Base-by-base conservation (phyloP, 2,329 filamentous ascomycete genomes). In the Lasiodiplodia gonubiensis region DNA sequence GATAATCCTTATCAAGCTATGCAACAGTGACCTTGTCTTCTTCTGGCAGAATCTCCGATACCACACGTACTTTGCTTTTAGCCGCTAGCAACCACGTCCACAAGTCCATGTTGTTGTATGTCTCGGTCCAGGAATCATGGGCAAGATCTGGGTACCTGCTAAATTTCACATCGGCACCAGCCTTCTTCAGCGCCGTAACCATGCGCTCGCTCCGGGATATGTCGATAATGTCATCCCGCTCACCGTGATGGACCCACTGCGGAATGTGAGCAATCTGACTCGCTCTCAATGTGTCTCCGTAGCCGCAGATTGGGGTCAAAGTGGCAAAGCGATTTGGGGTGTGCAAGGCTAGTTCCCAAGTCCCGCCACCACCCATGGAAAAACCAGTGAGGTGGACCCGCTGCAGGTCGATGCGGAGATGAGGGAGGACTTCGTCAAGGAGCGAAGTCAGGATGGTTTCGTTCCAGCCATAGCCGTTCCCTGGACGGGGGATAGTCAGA, bases 391-490 rank as follows among this genome's bases (percentile, higher is more conserved):
- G 48, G 53, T 70, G 69, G 39, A 70, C 48, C 23, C 68, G 66
- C 37, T 39, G 25, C 14, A 39, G 35, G 37, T 70, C 69, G 39
- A 70, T 53, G 53, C 69, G 68, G 59, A 64, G 64, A 30, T 35
- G 12, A 2, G 55, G 60, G 39, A 68, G 37, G 30, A 69, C 37
- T 18, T 67, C 67, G 39, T 70, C 69, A 10, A 70, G 67, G n/a
- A 70, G 55, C 14, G 67, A 59, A 5, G 55, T 53, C 46, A 70
- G 23, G 25, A 69, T 30, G n/a, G 54, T 1, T 7, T 39, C 21
- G 51, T 70, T 70, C 69, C 69, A 70, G 37, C 69, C 69, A 33
- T 70, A 70, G 39, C 69, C 69, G n/a, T 66, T 59, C 4, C 21
- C 48, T 64, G 30, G n/a, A 7, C 6, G 35, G 10, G 4, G n/a